Base-by-base conservation (phyloP, 805 yeast species). In the Candida silvatica region DNA sequence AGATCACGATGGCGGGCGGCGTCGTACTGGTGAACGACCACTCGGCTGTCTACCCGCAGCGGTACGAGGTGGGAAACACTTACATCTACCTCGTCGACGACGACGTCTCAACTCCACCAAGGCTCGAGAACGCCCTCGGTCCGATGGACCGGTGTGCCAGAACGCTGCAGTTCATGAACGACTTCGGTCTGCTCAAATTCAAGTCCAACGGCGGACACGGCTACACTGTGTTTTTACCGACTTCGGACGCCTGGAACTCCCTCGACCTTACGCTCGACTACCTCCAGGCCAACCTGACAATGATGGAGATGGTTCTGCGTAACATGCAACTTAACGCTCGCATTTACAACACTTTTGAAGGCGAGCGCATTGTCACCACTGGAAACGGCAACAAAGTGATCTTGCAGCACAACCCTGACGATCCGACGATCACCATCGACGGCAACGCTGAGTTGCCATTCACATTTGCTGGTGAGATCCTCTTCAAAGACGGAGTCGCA, bases 401-500 rank as follows among this genome's bases (percentile, higher is more conserved):
- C 5, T 17, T 44, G 9, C 7, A 17, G n/a, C 41, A 36, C 20
- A 24, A 37, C 11, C 24, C 35, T 6, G 34, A 35, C 29, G 20
- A 16, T 4, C 42, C 38, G 2, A 14, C 27, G 11, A 11, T 23
- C 5, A 26, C 47, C 5, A 25, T 52, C 16, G 40, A 47, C 18
- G 41, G 47, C 18, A 30, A 34, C 11, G 53, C 47, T n/a, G 37
- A 43, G 5, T 25, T 71, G 4, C 41, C 58, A 2, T 40, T 70
- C 1, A 61, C 67, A 0, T 45, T 66, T 35, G 67, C 71, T 39
- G 57, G 73, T 1, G 96, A 88, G 51, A 69, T 84, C 5, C 50
- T 88, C 11, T 88, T 83, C 52, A 76, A 73, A 42, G 80, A 82
- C 52, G 97, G 97, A 2, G 95, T 88, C 0, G 73, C 82, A 1